These are phyloP conservation scores for Dictyophora rubrovolvata DNA, from an alignment of 768 basidiomycete genomes.

Conservation along the genomic window DNA sequence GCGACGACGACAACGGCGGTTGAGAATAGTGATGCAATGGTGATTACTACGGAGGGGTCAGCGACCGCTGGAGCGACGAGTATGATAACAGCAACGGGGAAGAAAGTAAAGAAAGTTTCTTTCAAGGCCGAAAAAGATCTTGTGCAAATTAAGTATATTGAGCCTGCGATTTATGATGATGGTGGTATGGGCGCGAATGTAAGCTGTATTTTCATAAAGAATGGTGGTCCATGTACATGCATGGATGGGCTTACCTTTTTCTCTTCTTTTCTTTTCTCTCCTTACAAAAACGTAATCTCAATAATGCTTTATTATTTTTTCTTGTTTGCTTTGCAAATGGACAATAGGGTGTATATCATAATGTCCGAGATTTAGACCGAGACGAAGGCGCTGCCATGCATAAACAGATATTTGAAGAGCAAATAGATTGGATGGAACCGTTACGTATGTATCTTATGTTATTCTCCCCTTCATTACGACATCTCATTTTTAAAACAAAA, in stretches of 20 bases:
- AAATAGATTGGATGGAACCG: conserved; percentile 79
- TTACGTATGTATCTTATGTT: conserved; percentile 42
- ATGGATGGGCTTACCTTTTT: background rate
- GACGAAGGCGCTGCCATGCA: conserved; percentile 82
- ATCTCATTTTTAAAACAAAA: conserved; percentile 12
- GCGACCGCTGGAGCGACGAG: conserved; percentile 17
- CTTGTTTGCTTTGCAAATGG: conserved; percentile 11
- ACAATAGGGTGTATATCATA: conserved; percentile 64
- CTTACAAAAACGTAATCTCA: background rate
- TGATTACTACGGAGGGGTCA: conserved; percentile 24
- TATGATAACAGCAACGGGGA: conserved; percentile 28
- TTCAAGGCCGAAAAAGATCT: conserved; percentile 71
- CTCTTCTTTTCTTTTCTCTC: background rate
- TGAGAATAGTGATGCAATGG: conserved; percentile 16
- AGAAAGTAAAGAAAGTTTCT: conserved; percentile 68
- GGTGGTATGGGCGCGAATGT: conserved; percentile 63
- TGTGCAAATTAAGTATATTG: conserved; percentile 68
- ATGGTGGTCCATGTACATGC: background rate
- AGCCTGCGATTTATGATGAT: conserved; percentile 82
- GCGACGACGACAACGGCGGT: background rate
- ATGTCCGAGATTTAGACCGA: conserved; percentile 76
- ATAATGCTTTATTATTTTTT: background rate
- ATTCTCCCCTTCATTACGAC: conserved; percentile 13
- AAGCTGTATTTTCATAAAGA: conserved; percentile 40
- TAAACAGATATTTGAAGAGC: conserved; percentile 74